Evolutionary conservation across 768 basidiomycete species (phyloP).

Genomic region (Rhizopogon rudus): DNA sequence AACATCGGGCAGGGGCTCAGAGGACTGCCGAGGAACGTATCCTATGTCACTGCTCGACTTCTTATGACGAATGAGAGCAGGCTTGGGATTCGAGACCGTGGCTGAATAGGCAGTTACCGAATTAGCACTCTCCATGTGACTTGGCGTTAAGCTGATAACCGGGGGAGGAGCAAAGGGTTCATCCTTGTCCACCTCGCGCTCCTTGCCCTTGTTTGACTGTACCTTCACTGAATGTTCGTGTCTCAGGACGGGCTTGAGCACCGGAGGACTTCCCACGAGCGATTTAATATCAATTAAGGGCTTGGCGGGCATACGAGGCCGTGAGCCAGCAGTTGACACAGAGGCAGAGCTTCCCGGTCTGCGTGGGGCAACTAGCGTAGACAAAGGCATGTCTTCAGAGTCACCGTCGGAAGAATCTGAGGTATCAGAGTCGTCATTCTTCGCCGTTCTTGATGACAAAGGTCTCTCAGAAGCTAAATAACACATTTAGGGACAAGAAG

Average conservation of each 20-base stretch:
- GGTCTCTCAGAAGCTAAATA: background rate
- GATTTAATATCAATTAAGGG: slow-evolving; percentile 38
- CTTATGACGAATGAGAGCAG: slow-evolving; percentile 9
- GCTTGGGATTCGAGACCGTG: background rate
- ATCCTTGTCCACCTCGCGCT: slow-evolving; percentile 18
- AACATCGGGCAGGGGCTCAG: slow-evolving; percentile 8
- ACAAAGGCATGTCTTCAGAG: slow-evolving; percentile 61
- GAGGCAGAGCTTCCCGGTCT: slow-evolving; percentile 62
- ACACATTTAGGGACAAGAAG: background rate
- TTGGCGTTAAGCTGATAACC: slow-evolving; percentile 16
- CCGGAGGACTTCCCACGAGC: slow-evolving; percentile 30
- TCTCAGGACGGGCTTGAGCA: slow-evolving; percentile 24
- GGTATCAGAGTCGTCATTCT: slow-evolving; percentile 19
- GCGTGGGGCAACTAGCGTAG: slow-evolving; percentile 52
- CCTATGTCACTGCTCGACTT: slow-evolving; percentile 14
- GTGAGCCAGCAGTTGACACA: slow-evolving; percentile 16
- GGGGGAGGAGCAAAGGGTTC: slow-evolving; percentile 26
- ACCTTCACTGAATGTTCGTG: slow-evolving; percentile 25
- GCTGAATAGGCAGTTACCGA: background rate
- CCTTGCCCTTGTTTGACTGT: slow-evolving; percentile 11
- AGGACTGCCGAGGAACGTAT: background rate
- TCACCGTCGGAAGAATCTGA: slow-evolving; percentile 34
- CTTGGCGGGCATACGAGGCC: slow-evolving; percentile 32
- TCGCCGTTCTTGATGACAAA: background rate
- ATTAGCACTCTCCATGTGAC: slow-evolving; percentile 10